Evolutionary conservation across 1,284 basidiomycete genomes (phyloP), one percentile per base, ranked within the genome.

Genomic region (Heterobasidion irregulare): DNA sequence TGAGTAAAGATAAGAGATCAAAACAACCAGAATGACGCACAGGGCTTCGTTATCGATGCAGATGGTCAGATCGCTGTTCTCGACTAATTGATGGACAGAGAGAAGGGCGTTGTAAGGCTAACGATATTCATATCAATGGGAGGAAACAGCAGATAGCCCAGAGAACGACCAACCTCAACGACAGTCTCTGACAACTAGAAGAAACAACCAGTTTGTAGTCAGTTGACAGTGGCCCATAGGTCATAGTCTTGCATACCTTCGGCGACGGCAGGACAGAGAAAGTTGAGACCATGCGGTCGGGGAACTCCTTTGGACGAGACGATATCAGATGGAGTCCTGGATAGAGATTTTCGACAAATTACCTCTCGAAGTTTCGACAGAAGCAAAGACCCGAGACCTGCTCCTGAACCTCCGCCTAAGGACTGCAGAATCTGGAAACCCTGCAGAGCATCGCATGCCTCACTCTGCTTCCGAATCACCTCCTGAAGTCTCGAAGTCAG

Each of bases 31-130:
- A 52, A 53, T 26, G 50, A 13, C 80, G 52, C 57, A 94, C 77
- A 97, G 72, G 5, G 94, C 94, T 71, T 98, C 94, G 70, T 98
- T 98, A 72, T 98, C 91, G 54, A 97, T 83, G 69, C 91, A 92
- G 63, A 96, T 83, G 4, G 92, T 91, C 59, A 96, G 74, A 71
- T 98, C 95, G 55, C 89, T 85, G 70, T 91, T 91, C 63, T 98
- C 94, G 13, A 96, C 82, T 18, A 98, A 82, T 72, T 96, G 94
- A 71, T 98, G 90, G 51, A 93, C 75, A 1, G 94, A 93, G 12
- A 98, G 80, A 52, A 94, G 78, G 2, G 93, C 85, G 68, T 98
- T 98, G 72, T 98, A 97, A 0, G 90, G 90, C 83, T 87, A 57
- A 41, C 16, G 46, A 44, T 13, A 6, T 26, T 26, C 26, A 26